Base-by-base conservation (phyloP, 192 early-diverging fungal genomes). In the Diversispora epigaea region DNA sequence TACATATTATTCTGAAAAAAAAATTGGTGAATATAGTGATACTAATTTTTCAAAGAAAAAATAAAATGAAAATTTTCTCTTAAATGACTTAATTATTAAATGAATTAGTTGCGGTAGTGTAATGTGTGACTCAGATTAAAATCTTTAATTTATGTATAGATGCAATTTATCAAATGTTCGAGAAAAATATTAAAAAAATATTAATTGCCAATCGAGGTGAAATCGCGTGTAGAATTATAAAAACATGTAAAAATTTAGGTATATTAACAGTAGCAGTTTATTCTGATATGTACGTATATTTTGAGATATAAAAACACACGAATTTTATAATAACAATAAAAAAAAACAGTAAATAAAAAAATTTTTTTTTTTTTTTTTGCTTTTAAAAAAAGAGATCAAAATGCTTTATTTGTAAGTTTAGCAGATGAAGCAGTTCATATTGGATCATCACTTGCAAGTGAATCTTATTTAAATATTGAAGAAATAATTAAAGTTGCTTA, bases 171-270 rank as follows among this genome's bases (percentile, higher is more conserved):
- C 25, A n/a, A 32, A 32, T 32, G 25, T 32, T 32, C 25, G 2
- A 32, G 25, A 32, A 32, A 32, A 2, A 32, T 32, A 63, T 97
- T 77, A 86, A 92, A 87, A 98, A 95, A 80, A 90, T 98, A 64
- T 85, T 98, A 63, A 89, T 98, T 61, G 95, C 96, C 40, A 98
- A 98, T 86, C 90, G 95, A 61, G 96, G 95, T 70, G 95, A 98
- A 77, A 98, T 98, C 69, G 96, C 96, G 0, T 91, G 90, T 80
- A 91, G 95, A 50, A 90, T 98, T 77, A 94, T 98, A 70, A 89
- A 90, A 56, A 93, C 94, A 3, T 95, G 94, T 49, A 86, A 88
- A 65, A 94, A 91, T 76, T 91, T 98, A 88, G 95, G 95, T 63
- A 96, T 98, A 79, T 88, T 91, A 77, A 96, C 96, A 0, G 95